Evolutionary conservation across 2,329 filamentous ascomycete species (phyloP), one percentile per base, ranked within the genome.

Genomic region (Paecilomyces fulvus): DNA sequence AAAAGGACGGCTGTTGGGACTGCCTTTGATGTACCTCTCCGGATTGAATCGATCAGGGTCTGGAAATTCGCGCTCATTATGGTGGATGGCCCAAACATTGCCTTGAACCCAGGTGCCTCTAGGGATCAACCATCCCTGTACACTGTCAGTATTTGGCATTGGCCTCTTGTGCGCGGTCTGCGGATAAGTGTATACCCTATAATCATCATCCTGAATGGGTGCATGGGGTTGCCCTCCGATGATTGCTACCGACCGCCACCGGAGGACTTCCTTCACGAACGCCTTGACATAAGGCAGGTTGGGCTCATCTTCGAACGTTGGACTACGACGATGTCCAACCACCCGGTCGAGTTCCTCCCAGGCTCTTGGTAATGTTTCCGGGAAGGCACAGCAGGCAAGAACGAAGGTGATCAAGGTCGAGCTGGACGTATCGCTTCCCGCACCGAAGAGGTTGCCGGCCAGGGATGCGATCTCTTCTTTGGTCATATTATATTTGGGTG

Each of bases 381-480:
- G 63, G 30, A 64, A 67, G 2, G 65, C 64, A 53, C 64, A 66
- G 53, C 64, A 66, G 3, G 65, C 65, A n/a, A 67, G 57, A 0
- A 68, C 59, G 30, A 68, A 68, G 1, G 65, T 68, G 48, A 68
- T 60, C 9, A 68, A 58, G 3, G 66, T 68, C 23, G 64, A 66
- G 55, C 64, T 67, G 7, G 65, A 65, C 6, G 64, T 68, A 54
- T 68, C 66, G 53, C 63, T 66, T 0, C 66, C 66, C 4, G 65
- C 66, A 5, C 66, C 66, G 49, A 68, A 69, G 11, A 69, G 59
- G 50, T 79, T 79, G 1, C 77, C 78, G 0, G 75, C 75, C 0
- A 80, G 67, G 8, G 72, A 70, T 0, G 77, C 75, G 7, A 80
- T 74, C 63, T 81, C 78, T 48, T 73, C 65, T 17, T 73, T 63